Evolutionary conservation across 257 asterid genomes (phyloP).

Genomic region (Pogostemon cablin): DNA sequence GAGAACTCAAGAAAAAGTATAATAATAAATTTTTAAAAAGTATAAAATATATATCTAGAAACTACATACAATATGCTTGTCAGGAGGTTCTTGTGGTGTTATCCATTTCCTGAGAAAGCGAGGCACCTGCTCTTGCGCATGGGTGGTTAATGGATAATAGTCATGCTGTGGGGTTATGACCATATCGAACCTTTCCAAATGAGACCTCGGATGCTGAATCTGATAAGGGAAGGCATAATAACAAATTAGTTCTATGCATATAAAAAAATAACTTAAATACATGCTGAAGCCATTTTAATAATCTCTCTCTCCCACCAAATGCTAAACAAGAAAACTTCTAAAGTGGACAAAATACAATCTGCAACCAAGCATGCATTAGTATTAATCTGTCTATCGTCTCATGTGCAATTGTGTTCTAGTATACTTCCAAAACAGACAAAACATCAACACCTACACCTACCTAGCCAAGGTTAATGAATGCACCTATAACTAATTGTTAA

Average conservation of each 20-base stretch:
- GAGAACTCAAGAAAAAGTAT: neutral
- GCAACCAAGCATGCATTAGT: constrained; percentile 11
- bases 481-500: neutral
- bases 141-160: constrained; percentile 79
- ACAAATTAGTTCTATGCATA: constrained; percentile 6
- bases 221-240: constrained; percentile 46
- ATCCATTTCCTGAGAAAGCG: constrained; percentile 82
- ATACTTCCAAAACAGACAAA: neutral
- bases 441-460: neutral
- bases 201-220: constrained; percentile 98
- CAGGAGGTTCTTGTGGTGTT: constrained; percentile 84
- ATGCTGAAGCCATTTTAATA: constrained; percentile 10
- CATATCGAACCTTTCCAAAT: constrained; percentile 89
- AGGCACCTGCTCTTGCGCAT: constrained; percentile 83
- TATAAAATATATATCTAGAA: constrained; percentile 25
- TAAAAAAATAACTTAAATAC: constrained; percentile 3
- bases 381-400: neutral
- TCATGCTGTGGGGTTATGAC: constrained; percentile 93
- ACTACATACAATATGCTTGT: constrained; percentile 69
- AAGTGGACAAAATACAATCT: neutral
- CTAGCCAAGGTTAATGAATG: constrained; percentile 5
- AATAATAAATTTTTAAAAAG: neutral
- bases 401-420: neutral
- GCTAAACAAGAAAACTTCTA: neutral
- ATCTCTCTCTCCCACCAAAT: neutral